phyloP scores from a whole-genome alignment of 1,139 yeast species.

The Candida smagusa region DNA sequence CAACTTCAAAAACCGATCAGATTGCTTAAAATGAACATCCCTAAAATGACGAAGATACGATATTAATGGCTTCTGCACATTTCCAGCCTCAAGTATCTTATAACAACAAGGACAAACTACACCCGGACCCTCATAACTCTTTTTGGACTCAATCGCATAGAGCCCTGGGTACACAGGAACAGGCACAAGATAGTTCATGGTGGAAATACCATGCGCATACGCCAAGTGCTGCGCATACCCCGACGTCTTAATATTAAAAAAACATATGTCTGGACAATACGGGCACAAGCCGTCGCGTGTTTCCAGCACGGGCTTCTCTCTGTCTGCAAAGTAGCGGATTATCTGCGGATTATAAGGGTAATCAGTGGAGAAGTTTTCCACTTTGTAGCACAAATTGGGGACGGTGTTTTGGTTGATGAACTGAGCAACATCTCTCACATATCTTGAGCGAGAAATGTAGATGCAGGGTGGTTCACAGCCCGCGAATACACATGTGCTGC shows the following conservation, averaged over 20 bases:
- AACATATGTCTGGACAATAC: slow-evolving; percentile 24
- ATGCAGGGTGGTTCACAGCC: not conserved
- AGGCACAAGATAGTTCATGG: slow-evolving; percentile 15
- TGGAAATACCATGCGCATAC: slow-evolving; percentile 27
- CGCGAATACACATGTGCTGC: not conserved
- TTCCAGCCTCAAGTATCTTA: slow-evolving; percentile 9
- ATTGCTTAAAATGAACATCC: too few relatives aligned
- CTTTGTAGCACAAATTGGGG: not conserved
- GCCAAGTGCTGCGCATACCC: slow-evolving; percentile 34
- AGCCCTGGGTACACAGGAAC: slow-evolving; percentile 14
- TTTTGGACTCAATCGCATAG: slow-evolving; percentile 9
- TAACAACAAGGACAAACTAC: slow-evolving; percentile 18
- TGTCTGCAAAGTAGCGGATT: not conserved
- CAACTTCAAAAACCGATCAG: too few relatives aligned
- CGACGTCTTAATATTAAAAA: slow-evolving; percentile 28
- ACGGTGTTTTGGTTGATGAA: not conserved
- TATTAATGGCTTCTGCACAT: too few relatives aligned
- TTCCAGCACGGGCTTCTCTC: slow-evolving; percentile 13
- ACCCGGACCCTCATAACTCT: slow-evolving; percentile 8
- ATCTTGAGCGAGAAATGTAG: slow-evolving; percentile 1
- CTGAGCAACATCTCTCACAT: not conserved
- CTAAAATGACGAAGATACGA: too few relatives aligned
- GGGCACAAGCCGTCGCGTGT: slow-evolving; percentile 34
- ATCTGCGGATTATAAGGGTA: slow-evolving; percentile 4
- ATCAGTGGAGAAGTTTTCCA: not conserved